Percentiles rank a stretch among this genome's conserved stretches.
These are phyloP conservation scores for Dianthus caryophyllus DNA, from an alignment of 148 eudicot genomes.

Conservation along the genomic window DNA sequence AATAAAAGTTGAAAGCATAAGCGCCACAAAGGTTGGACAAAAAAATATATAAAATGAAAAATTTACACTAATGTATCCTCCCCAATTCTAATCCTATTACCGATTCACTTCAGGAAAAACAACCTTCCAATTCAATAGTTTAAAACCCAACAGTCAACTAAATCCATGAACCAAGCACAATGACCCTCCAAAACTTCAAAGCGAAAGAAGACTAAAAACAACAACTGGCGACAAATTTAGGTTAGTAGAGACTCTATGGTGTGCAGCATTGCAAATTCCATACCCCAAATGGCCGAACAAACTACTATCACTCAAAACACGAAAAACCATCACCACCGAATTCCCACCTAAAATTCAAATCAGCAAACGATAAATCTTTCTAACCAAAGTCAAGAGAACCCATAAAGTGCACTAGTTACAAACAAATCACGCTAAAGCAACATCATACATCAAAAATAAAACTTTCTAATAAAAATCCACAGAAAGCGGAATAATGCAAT, in stretches of 20 bases:
- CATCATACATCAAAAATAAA: too few species aligned
- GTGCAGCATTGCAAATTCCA: not conserved
- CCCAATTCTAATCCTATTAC: not conserved
- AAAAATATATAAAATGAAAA: not conserved
- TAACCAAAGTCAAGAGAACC: conserved; percentile 5
- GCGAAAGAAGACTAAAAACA: not conserved
- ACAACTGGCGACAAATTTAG: conserved; percentile 1
- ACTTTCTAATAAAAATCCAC: too few species aligned
- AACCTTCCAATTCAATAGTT: not conserved
- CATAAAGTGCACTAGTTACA: conserved; percentile 1
- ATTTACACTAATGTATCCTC: too few species aligned
- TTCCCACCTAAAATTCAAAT: not conserved
- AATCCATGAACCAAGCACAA: conserved; percentile 1
- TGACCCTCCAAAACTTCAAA: not conserved
- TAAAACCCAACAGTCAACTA: not conserved
- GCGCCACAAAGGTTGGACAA: not conserved
- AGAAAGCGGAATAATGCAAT: too few species aligned
- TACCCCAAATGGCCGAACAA: not conserved
- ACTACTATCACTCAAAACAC: not conserved
- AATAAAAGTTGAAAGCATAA: not conserved
- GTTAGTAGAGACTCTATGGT: not conserved
- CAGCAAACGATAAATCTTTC: not conserved
- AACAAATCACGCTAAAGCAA: not conserved
- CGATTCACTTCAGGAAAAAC: not conserved
- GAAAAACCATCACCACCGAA: not conserved